These are phyloP conservation scores for Aquilaria malaccensis DNA, from an alignment of 345 rosid genomes.

Conservation along the genomic window DNA sequence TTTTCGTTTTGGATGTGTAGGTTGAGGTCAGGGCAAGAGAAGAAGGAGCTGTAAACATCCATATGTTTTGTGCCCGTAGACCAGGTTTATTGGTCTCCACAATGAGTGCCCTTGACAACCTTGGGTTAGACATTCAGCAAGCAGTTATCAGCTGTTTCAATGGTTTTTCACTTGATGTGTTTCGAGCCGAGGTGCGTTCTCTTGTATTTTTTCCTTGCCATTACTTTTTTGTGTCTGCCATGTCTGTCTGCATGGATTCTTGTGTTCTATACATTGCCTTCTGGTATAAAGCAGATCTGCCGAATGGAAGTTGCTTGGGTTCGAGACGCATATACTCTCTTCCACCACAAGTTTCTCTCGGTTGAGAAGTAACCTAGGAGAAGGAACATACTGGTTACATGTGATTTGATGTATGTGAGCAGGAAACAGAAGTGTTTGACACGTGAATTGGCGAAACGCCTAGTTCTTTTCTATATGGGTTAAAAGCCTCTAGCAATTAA, in stretches of 20 bases:
- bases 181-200: conserved; percentile 78
- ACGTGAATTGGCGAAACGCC: no score
- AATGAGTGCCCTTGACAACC: conserved; percentile 88
- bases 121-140: conserved; percentile 91
- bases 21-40: conserved; percentile 93
- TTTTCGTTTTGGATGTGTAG: conserved; percentile 22
- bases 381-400: no score
- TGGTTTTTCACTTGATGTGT: conserved; percentile 89
- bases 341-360: no score
- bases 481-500: no score
- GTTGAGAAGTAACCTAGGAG: no score
- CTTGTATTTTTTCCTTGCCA: neutral
- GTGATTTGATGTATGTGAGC: no score
- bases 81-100: conserved; percentile 89
- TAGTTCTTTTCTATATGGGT: no score
- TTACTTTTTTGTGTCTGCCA: neutral
- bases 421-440: no score
- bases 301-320: neutral
- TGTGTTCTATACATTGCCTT: no score
- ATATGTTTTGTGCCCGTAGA: conserved; percentile 92
- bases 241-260: neutral
- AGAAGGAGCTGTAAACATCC: conserved; percentile 97
- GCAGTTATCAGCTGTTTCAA: conserved; percentile 97
- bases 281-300: neutral
- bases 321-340: no score